Conservation (phyloP, 371 early-diverging fungal species). For the Mortierella sp. region DNA sequence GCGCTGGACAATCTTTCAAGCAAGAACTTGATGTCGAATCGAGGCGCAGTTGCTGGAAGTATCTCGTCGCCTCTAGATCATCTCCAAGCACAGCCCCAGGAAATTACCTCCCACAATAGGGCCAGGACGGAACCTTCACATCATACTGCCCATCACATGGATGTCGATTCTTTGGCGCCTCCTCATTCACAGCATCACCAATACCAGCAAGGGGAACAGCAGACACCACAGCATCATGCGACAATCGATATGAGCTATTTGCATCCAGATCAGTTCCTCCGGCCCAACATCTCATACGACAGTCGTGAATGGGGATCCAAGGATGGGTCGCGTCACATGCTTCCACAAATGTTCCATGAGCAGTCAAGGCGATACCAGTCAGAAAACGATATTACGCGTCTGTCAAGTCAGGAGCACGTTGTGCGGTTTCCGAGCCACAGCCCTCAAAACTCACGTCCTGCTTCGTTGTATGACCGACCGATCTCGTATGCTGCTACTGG, state of each 20-base stretch:
- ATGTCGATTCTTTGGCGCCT: neutral
- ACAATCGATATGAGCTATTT: neutral
- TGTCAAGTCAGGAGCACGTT: neutral
- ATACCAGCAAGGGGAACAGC: neutral
- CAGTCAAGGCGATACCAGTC: neutral
- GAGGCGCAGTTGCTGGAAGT: neutral
- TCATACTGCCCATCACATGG: neutral
- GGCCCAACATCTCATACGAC: conserved; percentile 1
- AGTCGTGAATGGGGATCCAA: neutral
- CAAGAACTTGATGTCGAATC: neutral
- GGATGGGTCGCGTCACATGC: neutral
- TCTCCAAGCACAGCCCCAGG: neutral
- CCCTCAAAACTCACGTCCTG: neutral
- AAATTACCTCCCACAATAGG: neutral
- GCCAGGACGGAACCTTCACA: neutral
- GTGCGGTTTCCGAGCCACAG: neutral
- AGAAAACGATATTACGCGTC: neutral
- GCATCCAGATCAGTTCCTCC: neutral
- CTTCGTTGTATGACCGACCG: neutral
- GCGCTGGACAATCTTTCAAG: neutral
- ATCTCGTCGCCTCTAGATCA: neutral
- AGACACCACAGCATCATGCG: neutral
- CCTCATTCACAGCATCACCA: neutral
- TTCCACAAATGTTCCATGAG: neutral
- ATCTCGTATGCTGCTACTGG: neutral